Base-by-base conservation (phyloP, 2,329 filamentous ascomycete species). In the Coniochaeta sp. region DNA sequence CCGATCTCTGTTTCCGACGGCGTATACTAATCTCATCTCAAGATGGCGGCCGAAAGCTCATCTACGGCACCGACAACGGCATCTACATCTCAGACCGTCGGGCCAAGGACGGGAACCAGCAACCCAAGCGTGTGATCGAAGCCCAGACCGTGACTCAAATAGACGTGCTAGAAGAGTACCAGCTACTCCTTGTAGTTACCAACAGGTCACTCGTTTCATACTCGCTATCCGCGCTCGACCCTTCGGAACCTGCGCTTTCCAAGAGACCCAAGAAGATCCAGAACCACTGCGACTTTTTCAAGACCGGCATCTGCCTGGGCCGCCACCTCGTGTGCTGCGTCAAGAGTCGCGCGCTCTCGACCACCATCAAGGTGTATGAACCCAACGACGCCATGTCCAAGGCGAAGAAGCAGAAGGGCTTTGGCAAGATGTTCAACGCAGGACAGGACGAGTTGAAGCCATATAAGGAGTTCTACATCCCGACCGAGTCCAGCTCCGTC, bases 401-500 rank as follows among this genome's bases (percentile, higher is more conserved):
- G 73, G 89, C 89, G 53, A 95, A 94, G 75, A 96, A 95, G 74
- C 95, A 96, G 66, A 94, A 91, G 63, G 92, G 94, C 16, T 85
- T 99, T 54, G 86, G 89, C 59, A 96, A 95, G 73, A 95, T 99
- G 85, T 92, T 99, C 71, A 90, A 90, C 55, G 85, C 76, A 49
- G 90, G 91, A 8, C 91, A 96, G 67, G 94, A 99, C 68, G 90
- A 96, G 60, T 80, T 99, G 57, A 95, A 95, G 71, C 89, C 92
- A 12, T 96, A 95, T 78, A 96, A 96, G 78, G 94, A 99, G 74
- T 97, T 96, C 64, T 99, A 99, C 71, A 96, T 99, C 55, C 94
- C 94, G 0, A 94, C 91, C 6, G 94, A 99, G 74, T 95, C 92
- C n/a, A 92, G 90, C 4, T 96, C 91, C 33, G 94, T 99, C 35